Conservation (phyloP, 495 filamentous ascomycete species). For the Penicillium pancosmium region DNA sequence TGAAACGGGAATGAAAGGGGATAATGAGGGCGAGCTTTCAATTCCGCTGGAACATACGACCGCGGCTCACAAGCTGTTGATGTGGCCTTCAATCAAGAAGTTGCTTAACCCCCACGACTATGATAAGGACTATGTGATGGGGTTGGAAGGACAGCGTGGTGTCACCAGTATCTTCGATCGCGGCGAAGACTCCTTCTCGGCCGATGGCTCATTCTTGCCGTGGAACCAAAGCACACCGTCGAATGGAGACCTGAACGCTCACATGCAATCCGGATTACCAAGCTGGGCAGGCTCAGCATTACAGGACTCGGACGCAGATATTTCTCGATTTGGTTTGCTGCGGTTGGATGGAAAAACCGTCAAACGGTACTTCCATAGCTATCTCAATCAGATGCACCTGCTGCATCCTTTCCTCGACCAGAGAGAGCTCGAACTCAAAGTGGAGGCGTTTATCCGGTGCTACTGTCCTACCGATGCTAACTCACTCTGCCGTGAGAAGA, state of each 20-base stretch:
- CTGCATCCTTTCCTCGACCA: constrained; percentile 86
- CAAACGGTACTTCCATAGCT: constrained; percentile 66
- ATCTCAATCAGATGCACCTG: constrained; percentile 77
- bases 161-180: constrained; percentile 75
- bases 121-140: constrained; percentile 68
- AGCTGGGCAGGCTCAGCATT: constrained; percentile 10
- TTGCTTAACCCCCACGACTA: constrained; percentile 53
- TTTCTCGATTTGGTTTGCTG: constrained; percentile 62
- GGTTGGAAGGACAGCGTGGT: constrained; percentile 74
- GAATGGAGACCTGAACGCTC: background rate
- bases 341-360: constrained; percentile 67
- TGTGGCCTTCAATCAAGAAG: constrained; percentile 65
- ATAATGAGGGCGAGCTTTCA: constrained; percentile 55
- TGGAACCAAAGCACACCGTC: background rate
- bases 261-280: background rate
- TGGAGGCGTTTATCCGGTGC: constrained; percentile 53
- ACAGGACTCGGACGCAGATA: constrained; percentile 42
- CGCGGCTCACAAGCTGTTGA: constrained; percentile 74
- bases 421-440: constrained; percentile 45
- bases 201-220: constrained; percentile 34
- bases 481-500: constrained; percentile 29
- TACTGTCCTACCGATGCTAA: constrained; percentile 34
- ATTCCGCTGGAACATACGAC: constrained; percentile 82
- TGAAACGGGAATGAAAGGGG: constrained; percentile 20
- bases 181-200: constrained; percentile 68